Evolutionary conservation across 345 rosid genomes (phyloP).

Genomic region (Boechera stricta): DNA sequence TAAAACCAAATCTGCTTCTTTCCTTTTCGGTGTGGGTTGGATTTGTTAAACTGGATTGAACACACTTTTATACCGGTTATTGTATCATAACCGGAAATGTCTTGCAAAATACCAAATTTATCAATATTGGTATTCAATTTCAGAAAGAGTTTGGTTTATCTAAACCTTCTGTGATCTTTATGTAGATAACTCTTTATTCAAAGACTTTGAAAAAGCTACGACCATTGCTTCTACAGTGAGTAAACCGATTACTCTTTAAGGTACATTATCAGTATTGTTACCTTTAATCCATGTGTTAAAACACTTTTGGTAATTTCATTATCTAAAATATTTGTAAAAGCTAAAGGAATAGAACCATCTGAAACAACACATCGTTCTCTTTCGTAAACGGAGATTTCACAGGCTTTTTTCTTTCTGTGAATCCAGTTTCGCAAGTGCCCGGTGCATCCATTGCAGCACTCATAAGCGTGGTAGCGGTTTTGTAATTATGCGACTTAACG

Average conservation of each 20-base stretch:
- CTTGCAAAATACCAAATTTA: slow-evolving; percentile 2
- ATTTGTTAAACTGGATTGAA: not conserved
- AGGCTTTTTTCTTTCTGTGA: slow-evolving; percentile 40
- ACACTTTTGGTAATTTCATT: not conserved
- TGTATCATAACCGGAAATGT: not conserved
- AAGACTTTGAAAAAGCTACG: slow-evolving; percentile 7
- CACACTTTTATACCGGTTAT: not conserved
- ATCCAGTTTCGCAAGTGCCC: slow-evolving; percentile 53
- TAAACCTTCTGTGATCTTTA: slow-evolving; percentile 13
- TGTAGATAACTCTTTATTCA: slow-evolving; percentile 26
- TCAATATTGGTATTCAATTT: not conserved
- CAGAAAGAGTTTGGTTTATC: slow-evolving; percentile 8
- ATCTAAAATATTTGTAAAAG: slow-evolving; percentile 50
- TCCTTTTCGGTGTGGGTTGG: not conserved
- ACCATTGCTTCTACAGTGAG: slow-evolving; percentile 31
- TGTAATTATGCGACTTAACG: slow-evolving; percentile 38
- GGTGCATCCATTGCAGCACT: slow-evolving; percentile 55
- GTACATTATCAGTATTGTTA: not conserved
- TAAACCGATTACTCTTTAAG: slow-evolving; percentile 21
- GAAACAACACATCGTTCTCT: slow-evolving; percentile 45
- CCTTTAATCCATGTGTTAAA: not conserved
- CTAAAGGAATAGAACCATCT: slow-evolving; percentile 47
- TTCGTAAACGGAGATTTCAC: slow-evolving; percentile 39
- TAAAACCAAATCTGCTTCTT: not conserved
- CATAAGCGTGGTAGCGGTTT: slow-evolving; percentile 28